Evolutionary conservation across 106 monocot species (phyloP).

Genomic region (Amphibolis antarctica): DNA sequence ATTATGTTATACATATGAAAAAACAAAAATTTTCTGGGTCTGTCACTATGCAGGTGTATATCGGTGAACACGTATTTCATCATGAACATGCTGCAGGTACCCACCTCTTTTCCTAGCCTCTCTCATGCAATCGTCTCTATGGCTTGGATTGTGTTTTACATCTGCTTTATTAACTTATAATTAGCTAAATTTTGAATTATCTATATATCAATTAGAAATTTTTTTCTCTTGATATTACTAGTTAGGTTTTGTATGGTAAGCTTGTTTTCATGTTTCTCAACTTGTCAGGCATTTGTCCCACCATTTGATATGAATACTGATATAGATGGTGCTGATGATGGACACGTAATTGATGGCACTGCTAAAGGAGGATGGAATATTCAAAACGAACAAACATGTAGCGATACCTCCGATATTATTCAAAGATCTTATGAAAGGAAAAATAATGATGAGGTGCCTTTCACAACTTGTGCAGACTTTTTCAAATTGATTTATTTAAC

Average conservation of each 20-base stretch:
- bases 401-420: neutral
- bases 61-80: constrained; percentile 72
- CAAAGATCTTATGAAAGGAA: constrained; percentile 1
- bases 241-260: too few species aligned
- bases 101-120: neutral
- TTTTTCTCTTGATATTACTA: too few species aligned
- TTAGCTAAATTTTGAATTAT: neutral
- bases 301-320: constrained; percentile 77
- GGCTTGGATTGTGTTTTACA: neutral
- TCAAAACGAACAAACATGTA: constrained; percentile 5
- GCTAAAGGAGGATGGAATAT: too few species aligned
- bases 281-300: constrained; percentile 99
- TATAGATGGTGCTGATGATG: constrained; percentile 35
- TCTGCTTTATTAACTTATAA: neutral
- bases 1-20: too few species aligned
- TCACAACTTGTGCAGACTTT: neutral
- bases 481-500: neutral
- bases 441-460: constrained; percentile 25
- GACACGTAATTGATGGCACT: constrained; percentile 6
- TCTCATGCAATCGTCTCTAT: neutral
- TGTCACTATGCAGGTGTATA: constrained; percentile 69
- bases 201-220: too few species aligned
- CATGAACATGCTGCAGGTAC: constrained; percentile 95
- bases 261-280: constrained; percentile 2
- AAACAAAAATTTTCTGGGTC: neutral